Base-by-base conservation (phyloP, 1,139 yeast genomes). In the Candida sp. region DNA sequence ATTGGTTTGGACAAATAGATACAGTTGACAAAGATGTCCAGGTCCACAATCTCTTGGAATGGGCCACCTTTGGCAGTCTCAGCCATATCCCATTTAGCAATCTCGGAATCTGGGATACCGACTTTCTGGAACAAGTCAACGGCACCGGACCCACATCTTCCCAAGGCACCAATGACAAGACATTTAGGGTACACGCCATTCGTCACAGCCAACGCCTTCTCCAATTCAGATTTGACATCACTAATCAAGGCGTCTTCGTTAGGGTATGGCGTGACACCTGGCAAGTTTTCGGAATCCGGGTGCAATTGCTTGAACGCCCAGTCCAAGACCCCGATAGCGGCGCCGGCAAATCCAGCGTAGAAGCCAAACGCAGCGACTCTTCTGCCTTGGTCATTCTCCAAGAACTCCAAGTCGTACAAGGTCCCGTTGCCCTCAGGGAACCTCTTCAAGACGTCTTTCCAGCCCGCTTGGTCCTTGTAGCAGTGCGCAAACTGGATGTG, bases 81-180 rank as follows among this genome's bases (percentile, higher is more conserved):
- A 56, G 88, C 84, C 83, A 94, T 90, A 73, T 96, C 99, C 99
- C 99, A 94, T 78, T 90, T 90, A 63, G 82, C 70, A 54, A 94
- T 84, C 70, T 90, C 87, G 52, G 77, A 83, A 43, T 90, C 96
- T 50, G 98, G 97, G 53, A 94, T 76, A 54, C 99, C 99, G 50
- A 82, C 87, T 75, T 88, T 88, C 60, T 78, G 81, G 73, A 91
- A 83, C 54, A 92, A 79, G 60, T 89, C 96, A 59, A 90, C 77
- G 35, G 99, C 98, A 67, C 99, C 99, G n/a, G 96, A 86, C 52
- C 99, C 99, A 75, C 99, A 94, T 78, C 99, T 88, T 57, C 99
- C 99, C 54, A 93, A 81, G 27, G 99, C 99, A 66, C 99, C 99
- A 68, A 94, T 94, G 50, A 94, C 88, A 62, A 94, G 80, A 47